phyloP scores from a whole-genome alignment of 2,329 filamentous ascomycete genomes.

The Fusarium caatingaense region DNA sequence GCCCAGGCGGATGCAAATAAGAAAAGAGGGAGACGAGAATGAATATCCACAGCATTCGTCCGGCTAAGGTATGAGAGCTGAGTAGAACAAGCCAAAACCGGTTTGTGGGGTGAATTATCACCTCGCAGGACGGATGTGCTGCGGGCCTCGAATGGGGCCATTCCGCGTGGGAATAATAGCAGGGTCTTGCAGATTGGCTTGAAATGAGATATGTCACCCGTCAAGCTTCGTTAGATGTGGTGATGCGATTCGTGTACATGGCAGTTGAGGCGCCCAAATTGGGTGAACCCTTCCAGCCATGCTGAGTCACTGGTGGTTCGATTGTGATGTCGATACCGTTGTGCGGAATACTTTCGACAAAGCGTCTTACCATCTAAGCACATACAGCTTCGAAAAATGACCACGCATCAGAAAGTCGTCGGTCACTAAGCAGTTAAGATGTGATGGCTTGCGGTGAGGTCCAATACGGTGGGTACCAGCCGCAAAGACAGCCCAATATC shows the following conservation, averaged over 20 bases:
- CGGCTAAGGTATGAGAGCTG: slow-evolving; percentile 14
- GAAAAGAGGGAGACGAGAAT: background rate
- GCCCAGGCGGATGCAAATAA: background rate
- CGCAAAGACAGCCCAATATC: slow-evolving; percentile 16
- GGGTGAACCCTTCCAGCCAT: slow-evolving; percentile 22
- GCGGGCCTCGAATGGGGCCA: slow-evolving; percentile 32
- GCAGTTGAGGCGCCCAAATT: background rate
- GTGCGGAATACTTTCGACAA: slow-evolving; percentile 1
- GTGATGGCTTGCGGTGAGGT: slow-evolving; percentile 36
- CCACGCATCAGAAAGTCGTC: slow-evolving; percentile 9
- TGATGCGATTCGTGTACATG: slow-evolving; percentile 22
- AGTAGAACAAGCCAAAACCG: slow-evolving; percentile 33
- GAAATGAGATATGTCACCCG: slow-evolving; percentile 9
- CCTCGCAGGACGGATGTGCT: slow-evolving; percentile 34
- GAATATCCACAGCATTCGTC: slow-evolving; percentile 20
- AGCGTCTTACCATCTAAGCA: background rate
- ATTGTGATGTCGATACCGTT: slow-evolving; percentile 22
- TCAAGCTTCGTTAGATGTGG: slow-evolving; percentile 10
- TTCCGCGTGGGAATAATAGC: slow-evolving; percentile 12
- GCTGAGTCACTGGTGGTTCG: slow-evolving; percentile 34
- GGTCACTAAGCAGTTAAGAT: background rate
- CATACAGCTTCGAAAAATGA: slow-evolving; percentile 10
- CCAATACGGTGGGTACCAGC: slow-evolving; percentile 14
- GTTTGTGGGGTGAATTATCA: slow-evolving; percentile 33
- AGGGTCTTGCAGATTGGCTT: slow-evolving; percentile 1